Evolutionary conservation across 2,329 filamentous ascomycete genomes (phyloP), one percentile per base, ranked within the genome.

Genomic region (Aspergillus nomiae): DNA sequence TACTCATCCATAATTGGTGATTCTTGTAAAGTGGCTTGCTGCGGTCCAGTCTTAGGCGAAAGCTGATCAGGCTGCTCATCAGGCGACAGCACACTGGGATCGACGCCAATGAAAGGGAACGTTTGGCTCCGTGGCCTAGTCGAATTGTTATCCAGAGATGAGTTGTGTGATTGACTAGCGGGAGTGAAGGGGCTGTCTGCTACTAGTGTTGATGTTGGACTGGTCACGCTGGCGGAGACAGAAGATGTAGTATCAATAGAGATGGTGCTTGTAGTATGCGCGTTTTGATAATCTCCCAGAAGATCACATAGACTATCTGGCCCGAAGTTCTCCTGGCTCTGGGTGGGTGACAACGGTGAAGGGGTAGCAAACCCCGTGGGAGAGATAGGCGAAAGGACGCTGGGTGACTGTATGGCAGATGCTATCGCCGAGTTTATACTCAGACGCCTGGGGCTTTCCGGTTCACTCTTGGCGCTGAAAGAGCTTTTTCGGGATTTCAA

Each of bases 61-160:
- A 84, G 71, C 19, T 83, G 79, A 53, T 88, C 86, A n/a, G 82
- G 81, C 1, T 81, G 79, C 54, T 82, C 77, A 30, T 82, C 81
- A 41, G 70, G 60, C 4, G 83, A 82, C 65, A 86, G 81, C 70
- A 85, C 85, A 21, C 66, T 72, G 34, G 86, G 82, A 67, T 89
- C 82, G 36, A 78, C 67, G 53, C 72, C 69, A 48, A 92, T 81
- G 51, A 89, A 88, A 1, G 93, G 92, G 66, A 96, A 93, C 0
- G 92, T 96, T 76, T 96, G 92, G 75, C 92, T 95, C 72, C 92
- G 86, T n/a, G 91, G 92, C 61, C 92, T 86, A 70, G 90, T 89
- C 67, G 89, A 88, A 70, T 87, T 87, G 59, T 82, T 80, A 61
- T 78, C 73, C 50, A 78, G 76, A 45, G 79, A 81, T 59, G 81